phyloP scores from a whole-genome alignment of 1,139 yeast species.

The Diutina rugosa region DNA sequence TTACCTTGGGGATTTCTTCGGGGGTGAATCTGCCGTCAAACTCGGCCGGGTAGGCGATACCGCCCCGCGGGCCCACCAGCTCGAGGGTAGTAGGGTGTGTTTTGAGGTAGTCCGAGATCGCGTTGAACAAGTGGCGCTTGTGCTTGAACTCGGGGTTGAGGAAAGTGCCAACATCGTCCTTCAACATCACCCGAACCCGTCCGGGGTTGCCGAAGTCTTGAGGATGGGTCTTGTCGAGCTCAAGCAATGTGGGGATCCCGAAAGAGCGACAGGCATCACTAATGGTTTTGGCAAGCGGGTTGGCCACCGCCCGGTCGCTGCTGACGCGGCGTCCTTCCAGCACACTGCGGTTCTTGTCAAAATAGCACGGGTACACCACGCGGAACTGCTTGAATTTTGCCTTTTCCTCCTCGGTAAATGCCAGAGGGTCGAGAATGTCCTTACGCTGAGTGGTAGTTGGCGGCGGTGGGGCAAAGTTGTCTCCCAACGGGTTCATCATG shows the following conservation, averaged over 20 bases:
- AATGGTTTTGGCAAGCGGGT: constrained; percentile 78
- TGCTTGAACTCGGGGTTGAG: constrained; percentile 28
- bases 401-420: constrained; percentile 35
- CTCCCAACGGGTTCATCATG: constrained; percentile 7
- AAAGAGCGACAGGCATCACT: constrained; percentile 47
- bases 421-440: constrained; percentile 24
- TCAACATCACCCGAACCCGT: constrained; percentile 64
- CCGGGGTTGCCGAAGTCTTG: constrained; percentile 98
- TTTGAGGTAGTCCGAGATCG: constrained; percentile 49
- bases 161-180: constrained; percentile 27
- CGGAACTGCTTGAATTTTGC: constrained; percentile 58
- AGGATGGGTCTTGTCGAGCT: constrained; percentile 83
- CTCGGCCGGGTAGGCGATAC: constrained; percentile 53
- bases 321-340: constrained; percentile 78
- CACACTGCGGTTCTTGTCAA: constrained; percentile 66
- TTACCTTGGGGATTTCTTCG: constrained; percentile 52
- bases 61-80: constrained; percentile 37
- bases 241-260: constrained; percentile 44
- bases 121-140: constrained; percentile 55
- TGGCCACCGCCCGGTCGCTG: constrained; percentile 52
- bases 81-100: constrained; percentile 59
- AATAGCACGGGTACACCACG: constrained; percentile 81
- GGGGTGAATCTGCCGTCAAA: constrained; percentile 39
- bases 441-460: constrained; percentile 3
- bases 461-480: neutral